Conservation (phyloP, 805 yeast genomes). For the Candida michaelii region DNA sequence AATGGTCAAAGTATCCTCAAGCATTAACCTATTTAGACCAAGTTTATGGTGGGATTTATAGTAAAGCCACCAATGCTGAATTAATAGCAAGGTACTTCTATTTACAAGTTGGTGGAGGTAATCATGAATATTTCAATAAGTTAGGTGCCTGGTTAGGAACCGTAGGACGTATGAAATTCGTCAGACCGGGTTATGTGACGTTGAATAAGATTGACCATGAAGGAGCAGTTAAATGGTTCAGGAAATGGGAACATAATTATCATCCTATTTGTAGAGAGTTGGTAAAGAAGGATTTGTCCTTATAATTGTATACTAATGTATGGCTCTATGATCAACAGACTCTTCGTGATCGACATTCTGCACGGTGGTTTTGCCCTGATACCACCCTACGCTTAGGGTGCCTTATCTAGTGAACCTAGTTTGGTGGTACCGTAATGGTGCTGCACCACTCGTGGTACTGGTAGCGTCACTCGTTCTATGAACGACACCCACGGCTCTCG, state of each 20-base stretch:
- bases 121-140: slow-evolving; percentile 44
- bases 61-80: slow-evolving; percentile 70
- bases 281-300: slow-evolving; percentile 79
- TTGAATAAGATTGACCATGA: slow-evolving; percentile 62
- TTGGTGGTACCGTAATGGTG: too few species aligned
- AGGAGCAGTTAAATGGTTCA: slow-evolving; percentile 66
- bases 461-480: too few species aligned
- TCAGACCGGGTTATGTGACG: slow-evolving; percentile 77
- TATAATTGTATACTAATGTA: too few species aligned
- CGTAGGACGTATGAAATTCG: slow-evolving; percentile 93
- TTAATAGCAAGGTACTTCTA: slow-evolving; percentile 76
- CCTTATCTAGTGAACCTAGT: too few species aligned
- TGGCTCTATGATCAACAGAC: too few species aligned
- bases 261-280: slow-evolving; percentile 83
- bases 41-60: slow-evolving; percentile 38
- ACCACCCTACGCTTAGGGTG: too few species aligned
- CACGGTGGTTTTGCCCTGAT: too few species aligned
- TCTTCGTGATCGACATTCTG: too few species aligned
- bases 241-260: slow-evolving; percentile 55
- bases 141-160: slow-evolving; percentile 86
- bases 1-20: slow-evolving; percentile 36
- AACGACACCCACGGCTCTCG: too few species aligned
- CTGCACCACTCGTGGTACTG: too few species aligned
- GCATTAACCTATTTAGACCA: slow-evolving; percentile 32
- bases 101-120: slow-evolving; percentile 58